phyloP scores from a whole-genome alignment of 2,329 filamentous ascomycete species.

The Dactylellina drechsleri region DNA sequence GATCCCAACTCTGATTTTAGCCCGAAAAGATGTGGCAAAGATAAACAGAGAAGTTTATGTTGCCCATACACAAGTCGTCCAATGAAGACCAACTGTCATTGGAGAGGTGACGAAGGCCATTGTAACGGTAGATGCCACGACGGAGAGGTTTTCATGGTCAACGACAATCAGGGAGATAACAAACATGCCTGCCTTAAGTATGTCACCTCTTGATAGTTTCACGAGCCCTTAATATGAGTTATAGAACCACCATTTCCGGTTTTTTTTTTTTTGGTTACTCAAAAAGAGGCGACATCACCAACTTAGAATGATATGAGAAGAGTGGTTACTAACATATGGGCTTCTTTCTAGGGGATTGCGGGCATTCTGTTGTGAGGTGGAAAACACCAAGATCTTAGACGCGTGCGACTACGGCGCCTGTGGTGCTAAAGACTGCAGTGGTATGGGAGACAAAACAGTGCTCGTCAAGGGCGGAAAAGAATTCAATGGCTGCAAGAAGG shows the following conservation, averaged over 20 bases:
- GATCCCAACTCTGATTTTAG: slow-evolving; percentile 34
- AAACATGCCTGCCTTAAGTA: slow-evolving; percentile 57
- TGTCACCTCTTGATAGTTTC: slow-evolving; percentile 4
- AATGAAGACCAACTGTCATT: slow-evolving; percentile 59
- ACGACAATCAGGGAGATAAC: slow-evolving; percentile 59
- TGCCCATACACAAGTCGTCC: slow-evolving; percentile 60
- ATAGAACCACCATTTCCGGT: no score
- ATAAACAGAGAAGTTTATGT: slow-evolving; percentile 59
- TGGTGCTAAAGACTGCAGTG: slow-evolving; percentile 36
- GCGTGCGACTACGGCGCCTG: slow-evolving; percentile 39
- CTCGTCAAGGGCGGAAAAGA: slow-evolving; percentile 39
- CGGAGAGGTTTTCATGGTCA: slow-evolving; percentile 60
- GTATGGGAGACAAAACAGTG: slow-evolving; percentile 37
- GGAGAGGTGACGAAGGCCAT: slow-evolving; percentile 59
- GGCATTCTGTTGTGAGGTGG: slow-evolving; percentile 44
- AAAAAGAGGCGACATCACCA: background rate
- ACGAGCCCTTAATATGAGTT: no score
- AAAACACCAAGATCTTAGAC: slow-evolving; percentile 35
- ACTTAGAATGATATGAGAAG: background rate
- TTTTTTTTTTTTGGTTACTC: background rate
- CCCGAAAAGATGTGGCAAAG: slow-evolving; percentile 58
- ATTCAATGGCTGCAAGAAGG: slow-evolving; percentile 32
- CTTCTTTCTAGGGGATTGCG: slow-evolving; percentile 31
- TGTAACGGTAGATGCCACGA: slow-evolving; percentile 61
- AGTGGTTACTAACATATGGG: slow-evolving; percentile 12